Conservation (phyloP, 2,329 filamentous ascomycete species). For the Helminthosporium solani region DNA sequence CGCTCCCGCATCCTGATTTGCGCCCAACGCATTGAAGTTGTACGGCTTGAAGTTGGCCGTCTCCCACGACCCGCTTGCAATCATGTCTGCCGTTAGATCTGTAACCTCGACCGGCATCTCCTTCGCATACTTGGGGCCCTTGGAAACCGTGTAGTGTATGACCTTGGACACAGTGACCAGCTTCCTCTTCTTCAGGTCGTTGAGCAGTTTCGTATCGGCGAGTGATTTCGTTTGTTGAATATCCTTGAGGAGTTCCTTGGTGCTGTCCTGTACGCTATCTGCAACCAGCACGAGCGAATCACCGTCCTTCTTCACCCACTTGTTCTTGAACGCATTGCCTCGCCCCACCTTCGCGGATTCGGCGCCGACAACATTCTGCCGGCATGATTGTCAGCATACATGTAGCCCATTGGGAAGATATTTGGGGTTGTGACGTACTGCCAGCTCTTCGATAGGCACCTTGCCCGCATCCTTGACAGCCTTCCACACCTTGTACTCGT, state of each 20-base stretch:
- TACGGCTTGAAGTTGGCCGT: conserved; percentile 83
- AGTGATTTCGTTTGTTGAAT: conserved; percentile 71
- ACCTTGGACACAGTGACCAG: conserved; percentile 81
- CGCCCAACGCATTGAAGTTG: conserved; percentile 72
- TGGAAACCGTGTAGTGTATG: conserved; percentile 78
- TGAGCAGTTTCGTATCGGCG: conserved; percentile 71
- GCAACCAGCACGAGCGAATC: conserved; percentile 58
- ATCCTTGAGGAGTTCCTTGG: conserved; percentile 70
- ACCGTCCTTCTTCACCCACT: conserved; percentile 65
- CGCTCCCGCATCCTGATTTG: conserved; percentile 57
- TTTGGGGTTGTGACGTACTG: conserved; percentile 32
- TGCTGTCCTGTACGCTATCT: conserved; percentile 77
- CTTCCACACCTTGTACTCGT: conserved; percentile 55
- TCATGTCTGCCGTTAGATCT: conserved; percentile 91
- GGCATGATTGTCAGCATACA: conserved; percentile 38
- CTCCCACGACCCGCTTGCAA: conserved; percentile 86
- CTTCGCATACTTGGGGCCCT: conserved; percentile 84
- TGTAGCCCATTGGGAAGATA: neutral
- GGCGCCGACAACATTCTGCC: conserved; percentile 63
- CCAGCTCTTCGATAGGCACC: conserved; percentile 50
- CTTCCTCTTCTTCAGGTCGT: conserved; percentile 90
- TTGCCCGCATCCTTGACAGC: conserved; percentile 48
- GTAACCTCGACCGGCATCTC: conserved; percentile 93
- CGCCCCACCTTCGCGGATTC: conserved; percentile 83
- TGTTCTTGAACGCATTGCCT: conserved; percentile 84